Percentiles rank a stretch among this genome's conserved stretches.
Evolutionary conservation across 2,329 filamentous ascomycete genomes (phyloP).

Genomic region (Fusarium redolens): DNA sequence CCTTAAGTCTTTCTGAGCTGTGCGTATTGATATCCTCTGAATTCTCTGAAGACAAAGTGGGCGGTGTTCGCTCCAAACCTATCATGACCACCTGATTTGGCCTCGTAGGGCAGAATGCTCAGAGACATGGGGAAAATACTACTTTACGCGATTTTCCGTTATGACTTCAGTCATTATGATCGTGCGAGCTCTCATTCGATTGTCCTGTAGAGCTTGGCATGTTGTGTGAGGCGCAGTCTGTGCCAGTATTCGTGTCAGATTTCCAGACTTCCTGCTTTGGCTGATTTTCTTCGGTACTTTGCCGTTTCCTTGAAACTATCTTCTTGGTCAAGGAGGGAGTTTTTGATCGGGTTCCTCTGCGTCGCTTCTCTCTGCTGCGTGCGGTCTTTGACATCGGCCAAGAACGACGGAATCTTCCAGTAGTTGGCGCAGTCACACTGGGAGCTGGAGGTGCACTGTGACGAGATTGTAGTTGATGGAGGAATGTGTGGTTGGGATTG

Average conservation of each 20-base stretch:
- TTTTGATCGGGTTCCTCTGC: background rate
- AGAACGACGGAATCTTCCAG: slow-evolving; percentile 34
- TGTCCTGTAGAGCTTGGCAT: slow-evolving; percentile 23
- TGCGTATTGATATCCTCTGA: background rate
- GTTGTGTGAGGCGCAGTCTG: slow-evolving; percentile 18
- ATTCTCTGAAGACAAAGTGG: background rate
- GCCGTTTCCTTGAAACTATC: background rate
- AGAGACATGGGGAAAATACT: background rate
- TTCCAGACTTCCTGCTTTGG: slow-evolving; percentile 14
- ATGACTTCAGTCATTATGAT: slow-evolving; percentile 28
- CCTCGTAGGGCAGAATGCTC: background rate
- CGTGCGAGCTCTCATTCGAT: slow-evolving; percentile 17
- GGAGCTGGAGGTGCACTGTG: slow-evolving; percentile 17
- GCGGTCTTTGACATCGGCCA: slow-evolving; percentile 20
- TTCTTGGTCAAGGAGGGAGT: slow-evolving; percentile 6
- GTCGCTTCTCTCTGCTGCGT: slow-evolving; percentile 11
- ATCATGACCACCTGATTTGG: background rate
- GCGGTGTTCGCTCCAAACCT: background rate
- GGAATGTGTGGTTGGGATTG: slow-evolving; percentile 14
- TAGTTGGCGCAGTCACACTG: slow-evolving; percentile 29
- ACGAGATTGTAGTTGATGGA: slow-evolving; percentile 11
- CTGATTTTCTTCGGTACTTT: background rate
- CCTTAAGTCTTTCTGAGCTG: background rate
- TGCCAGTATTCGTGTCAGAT: slow-evolving; percentile 6
- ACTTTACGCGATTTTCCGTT: background rate